Evolutionary conservation across 176 grass and related monocot species (phyloP).

Genomic region (Ananas comosus): DNA sequence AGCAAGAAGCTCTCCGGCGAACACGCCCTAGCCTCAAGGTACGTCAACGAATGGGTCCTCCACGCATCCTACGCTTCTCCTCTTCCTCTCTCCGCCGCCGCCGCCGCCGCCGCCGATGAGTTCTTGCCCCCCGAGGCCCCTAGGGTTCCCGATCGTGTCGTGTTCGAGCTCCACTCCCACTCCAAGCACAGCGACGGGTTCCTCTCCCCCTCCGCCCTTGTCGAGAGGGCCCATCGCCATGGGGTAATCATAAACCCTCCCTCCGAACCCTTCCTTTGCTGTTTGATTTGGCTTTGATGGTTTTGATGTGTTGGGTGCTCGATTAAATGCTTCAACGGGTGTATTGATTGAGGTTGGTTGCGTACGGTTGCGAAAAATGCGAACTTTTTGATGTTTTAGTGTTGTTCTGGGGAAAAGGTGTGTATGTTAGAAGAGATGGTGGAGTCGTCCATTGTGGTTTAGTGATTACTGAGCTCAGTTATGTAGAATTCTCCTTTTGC

Average conservation of each 20-base stretch:
- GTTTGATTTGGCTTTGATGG: constrained; percentile 1
- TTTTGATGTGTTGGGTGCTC: constrained; percentile 8
- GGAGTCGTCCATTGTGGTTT: no score
- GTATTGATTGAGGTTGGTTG: neutral
- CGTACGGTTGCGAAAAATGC: neutral
- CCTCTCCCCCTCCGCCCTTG: constrained; percentile 73
- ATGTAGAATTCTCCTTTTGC: no score
- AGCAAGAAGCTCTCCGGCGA: constrained; percentile 34
- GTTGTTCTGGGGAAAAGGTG: neutral
- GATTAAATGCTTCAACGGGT: constrained; percentile 11
- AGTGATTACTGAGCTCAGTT: no score
- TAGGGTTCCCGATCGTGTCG: constrained; percentile 21
- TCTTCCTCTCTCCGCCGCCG: constrained; percentile 11
- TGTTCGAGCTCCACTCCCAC: constrained; percentile 88
- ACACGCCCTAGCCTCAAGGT: constrained; percentile 39
- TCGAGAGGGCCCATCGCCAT: constrained; percentile 69
- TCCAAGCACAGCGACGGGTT: constrained; percentile 84
- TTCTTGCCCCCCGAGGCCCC: constrained; percentile 42
- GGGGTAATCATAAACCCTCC: constrained; percentile 23
- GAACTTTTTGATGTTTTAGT: neutral
- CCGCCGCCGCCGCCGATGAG: constrained; percentile 18
- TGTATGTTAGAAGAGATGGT: no score
- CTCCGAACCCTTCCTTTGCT: neutral
- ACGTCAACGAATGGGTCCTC: constrained; percentile 60
- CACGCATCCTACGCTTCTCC: constrained; percentile 11